Evolutionary conservation across 2,329 filamentous ascomycete genomes (phyloP).

Genomic region (Phoma sp.): DNA sequence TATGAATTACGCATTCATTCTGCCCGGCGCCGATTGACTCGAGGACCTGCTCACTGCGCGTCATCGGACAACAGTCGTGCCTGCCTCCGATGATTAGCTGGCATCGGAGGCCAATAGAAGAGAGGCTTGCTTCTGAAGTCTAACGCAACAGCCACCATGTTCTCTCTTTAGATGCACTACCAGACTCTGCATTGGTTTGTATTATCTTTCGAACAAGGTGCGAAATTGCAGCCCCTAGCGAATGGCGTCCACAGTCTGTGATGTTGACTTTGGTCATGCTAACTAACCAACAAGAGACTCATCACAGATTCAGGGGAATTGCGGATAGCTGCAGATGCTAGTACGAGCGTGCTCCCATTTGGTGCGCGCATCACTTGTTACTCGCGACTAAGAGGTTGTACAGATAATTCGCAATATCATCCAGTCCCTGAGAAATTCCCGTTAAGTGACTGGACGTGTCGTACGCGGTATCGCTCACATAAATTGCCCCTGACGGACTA

Average conservation of each 20-base stretch:
- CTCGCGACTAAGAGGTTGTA: slow-evolving; percentile 15
- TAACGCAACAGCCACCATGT: background rate
- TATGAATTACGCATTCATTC: background rate
- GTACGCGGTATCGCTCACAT: no score
- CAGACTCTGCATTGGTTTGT: no score
- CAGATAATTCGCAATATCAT: background rate
- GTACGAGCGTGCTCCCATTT: slow-evolving; percentile 18
- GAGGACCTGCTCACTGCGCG: background rate
- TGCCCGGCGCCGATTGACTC: background rate
- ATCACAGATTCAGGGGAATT: background rate
- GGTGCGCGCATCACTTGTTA: slow-evolving; percentile 21
- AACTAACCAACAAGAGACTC: no score
- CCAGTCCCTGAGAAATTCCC: background rate
- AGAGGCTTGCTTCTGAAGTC: background rate
- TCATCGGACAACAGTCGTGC: background rate
- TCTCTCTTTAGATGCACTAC: no score
- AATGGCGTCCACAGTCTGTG: no score
- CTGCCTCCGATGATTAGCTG: background rate
- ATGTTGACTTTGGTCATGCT: no score
- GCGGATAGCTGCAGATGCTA: slow-evolving; percentile 8
- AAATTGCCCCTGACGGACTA: background rate
- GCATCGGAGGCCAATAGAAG: background rate
- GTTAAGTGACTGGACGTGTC: background rate
- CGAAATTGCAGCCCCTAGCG: no score
- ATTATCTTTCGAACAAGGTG: no score